Evolutionary conservation across 164 flowering plant genomes (phyloP).

Genomic region (Santalum album): DNA sequence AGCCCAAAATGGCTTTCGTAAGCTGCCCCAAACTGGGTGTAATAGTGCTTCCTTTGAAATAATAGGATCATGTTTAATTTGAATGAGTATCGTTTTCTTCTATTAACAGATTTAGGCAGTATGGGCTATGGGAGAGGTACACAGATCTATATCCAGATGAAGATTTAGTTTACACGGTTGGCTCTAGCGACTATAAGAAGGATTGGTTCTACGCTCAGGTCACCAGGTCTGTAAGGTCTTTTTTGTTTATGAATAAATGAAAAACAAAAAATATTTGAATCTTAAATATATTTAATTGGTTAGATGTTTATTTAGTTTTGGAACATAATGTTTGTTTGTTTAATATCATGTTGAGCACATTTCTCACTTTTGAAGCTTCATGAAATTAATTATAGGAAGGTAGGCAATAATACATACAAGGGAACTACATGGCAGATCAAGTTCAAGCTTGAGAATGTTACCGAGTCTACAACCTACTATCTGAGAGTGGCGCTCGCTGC

Average conservation of each 20-base stretch:
- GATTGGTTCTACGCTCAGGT: conserved; percentile 7
- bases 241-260: no score
- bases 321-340: no score
- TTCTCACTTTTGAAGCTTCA: not conserved
- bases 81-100: not conserved
- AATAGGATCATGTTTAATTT: no score
- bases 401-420: not conserved
- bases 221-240: not conserved
- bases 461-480: conserved; percentile 6
- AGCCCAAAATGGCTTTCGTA: no score
- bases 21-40: no score
- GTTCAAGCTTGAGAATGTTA: conserved; percentile 4
- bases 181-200: conserved; percentile 2
- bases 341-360: no score
- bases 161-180: conserved; percentile 3
- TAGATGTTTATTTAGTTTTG: no score
- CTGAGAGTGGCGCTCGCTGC: conserved; percentile 25
- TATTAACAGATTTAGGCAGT: not conserved
- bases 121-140: conserved; percentile 4
- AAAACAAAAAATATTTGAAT: no score
- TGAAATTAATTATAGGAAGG: not conserved
- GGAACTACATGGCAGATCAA: conserved; percentile 20
- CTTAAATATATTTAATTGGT: no score
- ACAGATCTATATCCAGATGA: not conserved
- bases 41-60: no score